A percentile compares a stretch with the other conserved stretches of the same genome.
Evolutionary conservation across 2,329 filamentous ascomycete species (phyloP).

Genomic region (Fusarium nisikadoi): DNA sequence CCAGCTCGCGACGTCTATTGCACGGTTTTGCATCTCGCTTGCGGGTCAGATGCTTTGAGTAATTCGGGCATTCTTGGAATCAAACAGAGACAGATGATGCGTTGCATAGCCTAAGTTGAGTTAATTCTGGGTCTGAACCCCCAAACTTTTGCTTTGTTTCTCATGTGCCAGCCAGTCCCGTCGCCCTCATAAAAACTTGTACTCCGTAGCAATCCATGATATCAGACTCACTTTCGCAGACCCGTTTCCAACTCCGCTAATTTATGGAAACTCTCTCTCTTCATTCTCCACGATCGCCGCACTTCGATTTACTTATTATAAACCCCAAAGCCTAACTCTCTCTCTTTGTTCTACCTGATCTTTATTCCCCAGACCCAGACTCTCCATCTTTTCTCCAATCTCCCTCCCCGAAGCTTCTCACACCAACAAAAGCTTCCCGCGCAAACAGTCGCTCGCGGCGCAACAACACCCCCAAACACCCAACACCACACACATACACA

Average conservation of each 20-base stretch:
- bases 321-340: conserved; percentile 8
- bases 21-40: conserved; percentile 2
- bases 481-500: not conserved
- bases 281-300: conserved; percentile 20
- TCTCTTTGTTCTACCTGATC: conserved; percentile 3
- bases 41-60: conserved; percentile 14
- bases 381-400: conserved; percentile 22
- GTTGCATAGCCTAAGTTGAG: conserved; percentile 11
- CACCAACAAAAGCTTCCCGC: not conserved
- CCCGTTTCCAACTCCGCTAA: conserved; percentile 27
- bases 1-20: conserved; percentile 18
- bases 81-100: conserved; percentile 3
- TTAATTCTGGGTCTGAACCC: conserved; percentile 16
- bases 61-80: not conserved
- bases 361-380: conserved; percentile 14
- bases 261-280: conserved; percentile 23
- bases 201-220: conserved; percentile 22
- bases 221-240: conserved; percentile 15
- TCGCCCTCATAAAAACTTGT: conserved; percentile 11
- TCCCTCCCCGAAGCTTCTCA: not conserved
- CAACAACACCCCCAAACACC: conserved; percentile 9
- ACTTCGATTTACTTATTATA: conserved; percentile 16
- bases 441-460: not conserved
- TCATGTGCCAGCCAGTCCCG: not conserved
- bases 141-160: conserved; percentile 1